Evolutionary conservation across 139 green algal species (phyloP), one percentile per base, ranked within the genome.

Genomic region (Mychonastes homosphaera): DNA sequence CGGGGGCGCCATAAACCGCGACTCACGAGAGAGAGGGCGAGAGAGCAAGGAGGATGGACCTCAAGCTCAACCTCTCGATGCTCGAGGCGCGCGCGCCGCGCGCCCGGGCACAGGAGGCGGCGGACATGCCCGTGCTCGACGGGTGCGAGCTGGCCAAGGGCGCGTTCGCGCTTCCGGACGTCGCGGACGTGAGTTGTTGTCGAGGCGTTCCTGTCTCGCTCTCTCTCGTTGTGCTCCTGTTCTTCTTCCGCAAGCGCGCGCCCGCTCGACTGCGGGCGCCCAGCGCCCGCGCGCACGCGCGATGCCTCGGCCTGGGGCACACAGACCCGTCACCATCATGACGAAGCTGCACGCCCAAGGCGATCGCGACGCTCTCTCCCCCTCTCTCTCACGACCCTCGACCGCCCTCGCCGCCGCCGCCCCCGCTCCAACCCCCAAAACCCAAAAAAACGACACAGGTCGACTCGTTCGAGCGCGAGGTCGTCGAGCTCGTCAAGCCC

Each of bases 401-500:
- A n/a, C n/a, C n/a, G n/a, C n/a, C n/a, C n/a, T n/a, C n/a, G n/a
- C n/a, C n/a, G n/a, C n/a, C n/a, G n/a, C n/a, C 38, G 38, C n/a
- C n/a, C n/a, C n/a, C n/a, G n/a, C n/a, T n/a, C n/a, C n/a, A n/a
- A n/a, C n/a, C n/a, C n/a, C n/a, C n/a, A n/a, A n/a, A n/a, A n/a
- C n/a, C n/a, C n/a, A n/a, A n/a, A n/a, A n/a, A n/a, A n/a, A n/a
- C n/a, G n/a, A n/a, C n/a, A n/a, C 86, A 97, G 87, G 56, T 95
- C 18, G 92, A 99, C 67, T 65, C 62, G 0, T 99, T 99, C 54
- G 80, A 97, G 77, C 65, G 76, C 0, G 80, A 96, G 58, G 93
- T 91, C 9, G 75, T 97, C 32, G 82, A 96, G 58, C 85, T 92
- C 69, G 85, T 98, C 8, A 98, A 98, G 80, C 93, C 92, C 24